Percentiles rank a stretch among this genome's conserved stretches.
Evolutionary conservation across 108 stramenopile species (phyloP).

Genomic region (Parietichytrium sp.): DNA sequence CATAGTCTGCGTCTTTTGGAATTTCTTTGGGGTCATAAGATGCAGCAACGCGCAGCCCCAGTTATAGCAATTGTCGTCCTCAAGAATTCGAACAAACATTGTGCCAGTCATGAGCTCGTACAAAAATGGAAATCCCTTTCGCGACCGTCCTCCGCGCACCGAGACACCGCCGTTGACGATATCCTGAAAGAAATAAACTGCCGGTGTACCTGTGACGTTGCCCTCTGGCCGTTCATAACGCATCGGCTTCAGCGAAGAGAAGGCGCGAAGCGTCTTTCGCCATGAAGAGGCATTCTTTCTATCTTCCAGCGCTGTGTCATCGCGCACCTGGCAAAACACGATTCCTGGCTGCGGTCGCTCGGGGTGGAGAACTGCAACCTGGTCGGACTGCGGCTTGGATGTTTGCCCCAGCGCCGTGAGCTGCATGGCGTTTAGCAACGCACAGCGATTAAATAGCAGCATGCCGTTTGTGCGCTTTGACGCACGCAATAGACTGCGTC

Average conservation of each 20-base stretch:
- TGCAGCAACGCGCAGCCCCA: constrained; percentile 86
- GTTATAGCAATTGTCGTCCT: constrained; percentile 85
- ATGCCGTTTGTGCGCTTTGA: neutral
- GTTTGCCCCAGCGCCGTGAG: neutral
- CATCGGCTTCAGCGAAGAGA: constrained; percentile 35
- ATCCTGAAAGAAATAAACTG: constrained; percentile 78
- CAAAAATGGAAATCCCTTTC: constrained; percentile 88
- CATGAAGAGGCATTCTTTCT: constrained; percentile 26
- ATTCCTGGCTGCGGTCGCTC: neutral
- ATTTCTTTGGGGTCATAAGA: constrained; percentile 80
- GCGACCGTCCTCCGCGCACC: constrained; percentile 67
- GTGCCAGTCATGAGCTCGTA: constrained; percentile 90
- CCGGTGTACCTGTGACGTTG: constrained; percentile 66
- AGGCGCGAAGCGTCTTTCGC: constrained; percentile 24
- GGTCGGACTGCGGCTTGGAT: neutral
- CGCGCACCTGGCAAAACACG: constrained; percentile 1
- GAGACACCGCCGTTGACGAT: constrained; percentile 79
- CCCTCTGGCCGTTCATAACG: constrained; percentile 52
- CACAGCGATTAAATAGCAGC: neutral
- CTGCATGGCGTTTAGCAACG: constrained; percentile 23
- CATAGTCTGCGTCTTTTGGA: constrained; percentile 76
- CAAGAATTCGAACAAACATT: constrained; percentile 82
- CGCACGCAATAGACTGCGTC: neutral
- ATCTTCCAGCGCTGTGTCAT: constrained; percentile 28
- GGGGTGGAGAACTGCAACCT: neutral